Conservation (phyloP, 352 stramenopile genomes). For the Phytopythium helicoides region DNA sequence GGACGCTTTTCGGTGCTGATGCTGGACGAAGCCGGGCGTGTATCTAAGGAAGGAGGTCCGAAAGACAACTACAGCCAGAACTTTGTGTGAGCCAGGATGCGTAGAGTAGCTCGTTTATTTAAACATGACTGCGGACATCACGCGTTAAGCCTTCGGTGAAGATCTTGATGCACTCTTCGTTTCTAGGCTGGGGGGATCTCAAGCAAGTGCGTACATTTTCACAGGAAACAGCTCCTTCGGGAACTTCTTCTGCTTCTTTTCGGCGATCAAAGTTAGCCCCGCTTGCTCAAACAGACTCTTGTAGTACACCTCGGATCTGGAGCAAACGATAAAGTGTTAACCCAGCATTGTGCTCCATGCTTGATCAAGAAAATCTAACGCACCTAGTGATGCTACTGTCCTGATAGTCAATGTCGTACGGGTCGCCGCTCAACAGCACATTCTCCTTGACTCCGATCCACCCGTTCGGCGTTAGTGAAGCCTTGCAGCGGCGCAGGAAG, state of each 20-base stretch:
- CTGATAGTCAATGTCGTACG: conserved; percentile 92
- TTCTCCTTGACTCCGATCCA: conserved; percentile 93
- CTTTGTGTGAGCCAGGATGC: conserved; percentile 13
- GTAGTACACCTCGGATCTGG: conserved; percentile 78
- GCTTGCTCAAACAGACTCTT: conserved; percentile 91
- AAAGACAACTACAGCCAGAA: conserved; percentile 25
- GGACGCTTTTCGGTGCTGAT: conserved; percentile 51
- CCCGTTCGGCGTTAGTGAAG: conserved; percentile 46
- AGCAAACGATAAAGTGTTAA: conserved; percentile 4
- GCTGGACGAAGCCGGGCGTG: conserved; percentile 34
- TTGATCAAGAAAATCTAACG: conserved; percentile 12
- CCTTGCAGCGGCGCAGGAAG: conserved; percentile 90
- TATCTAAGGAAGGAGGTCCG: conserved; percentile 63
- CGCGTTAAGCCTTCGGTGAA: no score
- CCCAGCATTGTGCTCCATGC: no score
- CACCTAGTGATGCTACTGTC: conserved; percentile 92
- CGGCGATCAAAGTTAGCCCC: conserved; percentile 81
- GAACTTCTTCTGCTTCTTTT: conserved; percentile 90
- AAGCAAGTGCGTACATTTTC: conserved; percentile 91
- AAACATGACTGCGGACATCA: no score
- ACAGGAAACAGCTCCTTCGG: conserved; percentile 95
- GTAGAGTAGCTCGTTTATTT: background rate
- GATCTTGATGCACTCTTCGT: conserved; percentile 1
- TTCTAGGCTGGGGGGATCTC: conserved; percentile 14
- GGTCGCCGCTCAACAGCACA: conserved; percentile 50